Base-by-base conservation (phyloP, 495 filamentous ascomycete species). In the Parathielavia appendiculata region DNA sequence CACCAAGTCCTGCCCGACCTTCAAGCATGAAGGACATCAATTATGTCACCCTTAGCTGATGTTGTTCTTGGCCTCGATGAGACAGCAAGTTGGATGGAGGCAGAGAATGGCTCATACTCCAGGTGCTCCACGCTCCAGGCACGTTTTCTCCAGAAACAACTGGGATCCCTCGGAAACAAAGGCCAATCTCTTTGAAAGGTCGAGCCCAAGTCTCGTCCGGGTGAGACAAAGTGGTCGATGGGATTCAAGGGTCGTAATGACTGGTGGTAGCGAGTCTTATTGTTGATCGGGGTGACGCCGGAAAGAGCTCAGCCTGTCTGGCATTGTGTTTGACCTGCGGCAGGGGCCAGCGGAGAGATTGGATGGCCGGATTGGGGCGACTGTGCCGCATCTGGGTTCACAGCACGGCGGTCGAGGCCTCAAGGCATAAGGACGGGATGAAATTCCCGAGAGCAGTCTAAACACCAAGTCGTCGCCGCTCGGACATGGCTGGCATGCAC, bases 91-190 rank as follows among this genome's bases (percentile, higher is more conserved):
- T 16, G 22, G 14, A 11, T 19, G 54, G 38, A 20, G 32, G 12
- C 14, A n/a, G 14, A 26, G 16, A 19, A 36, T 26, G 35, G 51
- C 41, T 57, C 30, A 49, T 59, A 52, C 51, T 20, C 56, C 13
- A 10, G 38, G 8, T 32, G 45, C 32, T 38, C 57, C 57, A 41
- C 46, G 30, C 57, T 55, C 45, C 39, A 47, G 30, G 32, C 39
- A 35, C 66, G 66, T 70, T 70, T 30, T 66, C 66, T 57, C 43
- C 23, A 58, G 57, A 69, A 70, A 66, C 58, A 56, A 13, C 58
- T 56, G 58, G 67, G 63, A 57, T 54, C 58, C 58, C 58, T 60
- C 63, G 64, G 70, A 71, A 73, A 73, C 71, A 69, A 67, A 67
- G 66, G 65, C 66, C 66, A 70, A 70, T 63, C 61, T 64, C 62